phyloP scores from a whole-genome alignment of 768 basidiomycete species.

The Trametopsis cervina region DNA sequence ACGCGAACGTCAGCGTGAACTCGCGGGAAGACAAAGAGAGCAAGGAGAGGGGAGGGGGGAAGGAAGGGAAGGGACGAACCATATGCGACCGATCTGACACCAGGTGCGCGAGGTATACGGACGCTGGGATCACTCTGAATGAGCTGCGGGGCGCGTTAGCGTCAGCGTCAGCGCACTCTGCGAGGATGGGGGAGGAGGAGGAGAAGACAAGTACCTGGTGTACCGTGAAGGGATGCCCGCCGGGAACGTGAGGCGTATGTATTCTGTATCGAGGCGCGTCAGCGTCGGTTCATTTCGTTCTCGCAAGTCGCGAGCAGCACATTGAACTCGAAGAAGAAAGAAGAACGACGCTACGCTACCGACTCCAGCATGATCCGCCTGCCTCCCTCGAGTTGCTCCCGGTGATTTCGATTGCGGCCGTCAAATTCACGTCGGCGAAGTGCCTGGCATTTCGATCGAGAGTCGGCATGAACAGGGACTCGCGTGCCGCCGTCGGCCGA shows the following conservation, averaged over 20 bases:
- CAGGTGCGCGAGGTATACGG: constrained; percentile 48
- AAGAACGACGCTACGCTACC: no score
- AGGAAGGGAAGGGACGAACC: constrained; percentile 37
- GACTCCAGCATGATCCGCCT: no score
- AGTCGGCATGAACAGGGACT: no score
- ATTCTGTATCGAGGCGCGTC: constrained; percentile 17
- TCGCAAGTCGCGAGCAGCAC: not conserved
- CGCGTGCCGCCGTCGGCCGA: no score
- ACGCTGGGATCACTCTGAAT: constrained; percentile 55
- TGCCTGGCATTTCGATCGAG: no score
- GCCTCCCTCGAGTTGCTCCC: no score
- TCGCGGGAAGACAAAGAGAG: no score
- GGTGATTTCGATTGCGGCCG: no score
- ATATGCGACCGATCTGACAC: constrained; percentile 76
- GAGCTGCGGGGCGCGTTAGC: constrained; percentile 31
- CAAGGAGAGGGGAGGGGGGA: no score
- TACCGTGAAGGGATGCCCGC: constrained; percentile 13
- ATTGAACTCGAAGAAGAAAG: not conserved
- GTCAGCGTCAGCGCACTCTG: not conserved
- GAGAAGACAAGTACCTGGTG: constrained; percentile 13
- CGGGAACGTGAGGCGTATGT: constrained; percentile 24
- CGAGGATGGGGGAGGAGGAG: not conserved
- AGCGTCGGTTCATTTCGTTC: no score
- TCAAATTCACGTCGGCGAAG: no score
- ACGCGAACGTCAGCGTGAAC: no score